A percentile compares a stretch with the other conserved stretches of the same genome.
These are phyloP conservation scores for Stagonosporopsis tanaceti DNA, from an alignment of 2,329 filamentous ascomycete species.

Conservation along the genomic window DNA sequence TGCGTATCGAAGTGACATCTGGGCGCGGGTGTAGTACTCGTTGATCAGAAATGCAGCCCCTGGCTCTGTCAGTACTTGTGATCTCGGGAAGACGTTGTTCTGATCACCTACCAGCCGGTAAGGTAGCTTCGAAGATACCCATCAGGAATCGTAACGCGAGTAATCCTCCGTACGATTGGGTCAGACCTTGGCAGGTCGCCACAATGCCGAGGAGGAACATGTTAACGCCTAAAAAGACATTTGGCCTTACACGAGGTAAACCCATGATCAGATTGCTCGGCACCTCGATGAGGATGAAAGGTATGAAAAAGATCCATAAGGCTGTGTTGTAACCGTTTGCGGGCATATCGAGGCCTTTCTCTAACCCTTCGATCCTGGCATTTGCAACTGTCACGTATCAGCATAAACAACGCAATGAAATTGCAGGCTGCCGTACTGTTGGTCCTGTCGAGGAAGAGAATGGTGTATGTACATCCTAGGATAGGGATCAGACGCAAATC, in stretches of 20 bases:
- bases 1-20: constrained; percentile 61
- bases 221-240: constrained; percentile 79
- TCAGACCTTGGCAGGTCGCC: constrained; percentile 42
- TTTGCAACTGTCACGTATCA: constrained; percentile 67
- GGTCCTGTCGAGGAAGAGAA: constrained; percentile 73
- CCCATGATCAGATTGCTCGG: constrained; percentile 82
- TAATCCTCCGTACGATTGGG: constrained; percentile 37
- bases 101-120: constrained; percentile 36
- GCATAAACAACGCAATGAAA: not conserved
- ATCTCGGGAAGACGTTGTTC: not conserved
- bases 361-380: constrained; percentile 65
- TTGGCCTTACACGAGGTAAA: constrained; percentile 67
- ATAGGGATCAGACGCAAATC: constrained; percentile 66
- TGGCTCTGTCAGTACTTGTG: constrained; percentile 16
- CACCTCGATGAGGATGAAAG: constrained; percentile 79
- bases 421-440: constrained; percentile 55
- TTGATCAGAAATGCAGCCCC: constrained; percentile 40
- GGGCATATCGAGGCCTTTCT: constrained; percentile 68
- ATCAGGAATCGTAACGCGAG: constrained; percentile 43
- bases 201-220: constrained; percentile 74
- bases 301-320: constrained; percentile 85
- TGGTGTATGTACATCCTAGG: constrained; percentile 75
- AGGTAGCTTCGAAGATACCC: constrained; percentile 44
- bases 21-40: constrained; percentile 59
- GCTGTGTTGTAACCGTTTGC: constrained; percentile 73